These are phyloP conservation scores for Spiromastix sp. DNA, from an alignment of 2,329 filamentous ascomycete species.

Conservation along the genomic window DNA sequence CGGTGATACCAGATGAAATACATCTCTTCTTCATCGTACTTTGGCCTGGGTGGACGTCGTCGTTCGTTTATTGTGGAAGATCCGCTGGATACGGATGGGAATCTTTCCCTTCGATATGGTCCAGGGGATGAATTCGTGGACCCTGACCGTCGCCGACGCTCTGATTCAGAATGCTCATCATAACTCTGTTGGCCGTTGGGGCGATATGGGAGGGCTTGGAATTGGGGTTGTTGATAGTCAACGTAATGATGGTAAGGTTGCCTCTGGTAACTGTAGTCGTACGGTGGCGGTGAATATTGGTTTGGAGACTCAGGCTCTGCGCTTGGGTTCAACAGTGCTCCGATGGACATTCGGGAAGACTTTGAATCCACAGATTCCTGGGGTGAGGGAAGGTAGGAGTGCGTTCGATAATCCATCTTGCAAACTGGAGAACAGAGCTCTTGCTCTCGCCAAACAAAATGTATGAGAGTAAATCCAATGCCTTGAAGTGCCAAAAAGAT, in stretches of 20 bases:
- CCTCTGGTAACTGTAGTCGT: conserved; percentile 4
- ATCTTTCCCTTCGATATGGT: conserved; percentile 29
- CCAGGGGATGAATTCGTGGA: conserved; percentile 26
- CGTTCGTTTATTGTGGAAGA: conserved; percentile 26
- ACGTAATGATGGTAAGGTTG: conserved; percentile 5
- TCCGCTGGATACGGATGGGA: conserved; percentile 31
- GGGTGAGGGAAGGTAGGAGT: not conserved
- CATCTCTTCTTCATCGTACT: conserved; percentile 38
- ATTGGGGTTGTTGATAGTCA: conserved; percentile 5
- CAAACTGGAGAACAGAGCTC: no score
- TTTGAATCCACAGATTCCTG: conserved; percentile 3
- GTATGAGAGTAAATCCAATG: no score
- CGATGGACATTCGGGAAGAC: conserved; percentile 10
- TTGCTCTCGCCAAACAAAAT: no score
- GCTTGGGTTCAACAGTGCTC: conserved; percentile 9
- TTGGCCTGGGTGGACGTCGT: conserved; percentile 33
- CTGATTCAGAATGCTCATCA: conserved; percentile 1
- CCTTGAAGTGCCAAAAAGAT: no score
- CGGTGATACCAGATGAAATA: conserved; percentile 42
- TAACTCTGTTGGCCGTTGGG: not conserved
- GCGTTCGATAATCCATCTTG: conserved; percentile 4
- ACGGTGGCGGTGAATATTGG: conserved; percentile 1
- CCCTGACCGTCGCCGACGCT: conserved; percentile 3
- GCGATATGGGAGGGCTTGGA: not conserved
- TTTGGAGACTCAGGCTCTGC: conserved; percentile 2